Evolutionary conservation across 2,329 filamentous ascomycete genomes (phyloP).

Genomic region (Curvularia hawaiiensis): DNA sequence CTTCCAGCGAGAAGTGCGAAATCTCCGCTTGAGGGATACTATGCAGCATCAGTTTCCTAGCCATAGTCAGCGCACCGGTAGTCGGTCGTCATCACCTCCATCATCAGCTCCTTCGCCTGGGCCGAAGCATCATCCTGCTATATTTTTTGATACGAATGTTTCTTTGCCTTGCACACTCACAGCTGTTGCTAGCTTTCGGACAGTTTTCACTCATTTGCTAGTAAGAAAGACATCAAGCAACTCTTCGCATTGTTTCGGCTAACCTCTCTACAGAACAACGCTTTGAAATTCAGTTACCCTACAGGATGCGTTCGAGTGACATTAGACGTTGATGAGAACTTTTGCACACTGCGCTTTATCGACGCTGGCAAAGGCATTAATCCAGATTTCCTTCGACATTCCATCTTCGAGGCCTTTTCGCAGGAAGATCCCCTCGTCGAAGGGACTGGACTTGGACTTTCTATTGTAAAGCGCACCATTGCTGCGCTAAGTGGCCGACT

Average conservation of each 20-base stretch:
- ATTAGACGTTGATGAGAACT: not conserved
- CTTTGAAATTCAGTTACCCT: slow-evolving; percentile 7
- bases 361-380: slow-evolving; percentile 10
- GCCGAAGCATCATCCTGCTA: not conserved
- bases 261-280: slow-evolving; percentile 2
- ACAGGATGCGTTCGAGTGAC: slow-evolving; percentile 10
- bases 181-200: slow-evolving; percentile 11
- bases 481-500: slow-evolving; percentile 6
- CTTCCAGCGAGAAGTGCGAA: slow-evolving; percentile 5
- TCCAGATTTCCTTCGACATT: slow-evolving; percentile 10
- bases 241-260: not conserved
- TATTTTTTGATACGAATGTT: slow-evolving; percentile 10
- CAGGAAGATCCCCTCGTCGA: slow-evolving; percentile 10
- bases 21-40: slow-evolving; percentile 6
- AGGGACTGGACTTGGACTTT: slow-evolving; percentile 13
- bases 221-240: not conserved
- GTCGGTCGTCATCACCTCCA: not conserved
- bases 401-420: slow-evolving; percentile 12
- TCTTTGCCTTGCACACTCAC: slow-evolving; percentile 3
- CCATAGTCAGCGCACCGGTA: not conserved
- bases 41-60: slow-evolving; percentile 4
- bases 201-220: slow-evolving; percentile 9
- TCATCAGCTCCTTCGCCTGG: not conserved
- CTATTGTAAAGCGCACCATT: slow-evolving; percentile 12
- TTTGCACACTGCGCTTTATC: not conserved